A percentile compares a stretch with the other conserved stretches of the same genome.
Evolutionary conservation across 208 protist genomes (phyloP).

Genomic region (Leptomonas seymouri): DNA sequence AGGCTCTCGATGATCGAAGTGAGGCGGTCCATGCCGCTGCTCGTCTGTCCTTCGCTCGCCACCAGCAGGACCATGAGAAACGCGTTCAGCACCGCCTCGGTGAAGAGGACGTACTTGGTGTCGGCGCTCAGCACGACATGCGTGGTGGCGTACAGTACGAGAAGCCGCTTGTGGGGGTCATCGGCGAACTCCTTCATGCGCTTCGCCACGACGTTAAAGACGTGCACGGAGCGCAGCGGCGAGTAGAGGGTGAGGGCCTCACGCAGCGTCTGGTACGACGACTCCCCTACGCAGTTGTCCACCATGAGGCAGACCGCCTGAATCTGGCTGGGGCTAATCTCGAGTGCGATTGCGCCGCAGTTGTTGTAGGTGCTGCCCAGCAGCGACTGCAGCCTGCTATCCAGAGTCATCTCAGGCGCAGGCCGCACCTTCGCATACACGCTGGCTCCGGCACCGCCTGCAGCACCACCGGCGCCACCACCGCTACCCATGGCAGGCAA

Average conservation of each 20-base stretch:
- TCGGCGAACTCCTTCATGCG: slow-evolving; percentile 77
- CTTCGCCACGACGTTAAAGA: slow-evolving; percentile 83
- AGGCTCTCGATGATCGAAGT: slow-evolving; percentile 77
- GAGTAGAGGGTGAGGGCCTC: slow-evolving; percentile 64
- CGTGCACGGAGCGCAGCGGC: slow-evolving; percentile 69
- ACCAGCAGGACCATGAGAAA: slow-evolving; percentile 86
- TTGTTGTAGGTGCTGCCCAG: slow-evolving; percentile 73
- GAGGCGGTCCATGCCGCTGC: slow-evolving; percentile 69
- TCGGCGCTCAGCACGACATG: slow-evolving; percentile 65
- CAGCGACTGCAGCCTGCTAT: slow-evolving; percentile 72
- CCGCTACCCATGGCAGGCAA: slow-evolving; percentile 64
- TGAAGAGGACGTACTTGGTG: slow-evolving; percentile 54
- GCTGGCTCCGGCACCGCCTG: slow-evolving; percentile 12
- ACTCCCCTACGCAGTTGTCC: slow-evolving; percentile 74
- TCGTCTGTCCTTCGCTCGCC: slow-evolving; percentile 64
- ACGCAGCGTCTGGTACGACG: slow-evolving; percentile 52
- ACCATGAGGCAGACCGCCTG: slow-evolving; percentile 68
- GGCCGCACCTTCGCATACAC: slow-evolving; percentile 60
- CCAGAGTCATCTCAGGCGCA: slow-evolving; percentile 64
- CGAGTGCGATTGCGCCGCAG: slow-evolving; percentile 56
- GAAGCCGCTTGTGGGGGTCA: slow-evolving; percentile 84
- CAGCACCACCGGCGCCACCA: slow-evolving; percentile 23
- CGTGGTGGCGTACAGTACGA: slow-evolving; percentile 77
- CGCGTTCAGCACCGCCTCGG: slow-evolving; percentile 62
- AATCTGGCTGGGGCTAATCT: slow-evolving; percentile 73